phyloP scores from a whole-genome alignment of 2,329 filamentous ascomycete species.

The Botrytis paeoniae region DNA sequence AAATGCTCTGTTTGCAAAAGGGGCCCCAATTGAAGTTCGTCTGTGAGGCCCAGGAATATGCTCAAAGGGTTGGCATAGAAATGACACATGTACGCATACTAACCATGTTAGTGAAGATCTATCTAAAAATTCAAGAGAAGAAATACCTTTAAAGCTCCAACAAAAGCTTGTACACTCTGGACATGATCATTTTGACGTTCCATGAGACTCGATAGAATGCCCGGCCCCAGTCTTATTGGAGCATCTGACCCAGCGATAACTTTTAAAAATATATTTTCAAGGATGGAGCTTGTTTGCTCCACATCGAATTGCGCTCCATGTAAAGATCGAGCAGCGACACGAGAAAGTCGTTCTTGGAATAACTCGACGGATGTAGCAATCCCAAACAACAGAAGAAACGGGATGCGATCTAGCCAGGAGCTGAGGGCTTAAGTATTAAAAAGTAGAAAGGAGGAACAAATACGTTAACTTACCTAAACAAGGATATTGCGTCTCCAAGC shows the following conservation, averaged over 20 bases:
- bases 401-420: constrained; percentile 71
- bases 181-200: constrained; percentile 75
- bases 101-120: constrained; percentile 25
- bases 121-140: neutral
- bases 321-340: constrained; percentile 63
- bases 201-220: constrained; percentile 60
- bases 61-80: constrained; percentile 77
- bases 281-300: constrained; percentile 66
- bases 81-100: constrained; percentile 85
- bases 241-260: constrained; percentile 58
- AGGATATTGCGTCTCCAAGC: constrained; percentile 66
- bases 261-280: constrained; percentile 68
- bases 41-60: constrained; percentile 50
- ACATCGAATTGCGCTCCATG: constrained; percentile 74
- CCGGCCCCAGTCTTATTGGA: constrained; percentile 60
- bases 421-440: constrained; percentile 35
- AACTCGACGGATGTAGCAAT: constrained; percentile 79
- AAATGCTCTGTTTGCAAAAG: constrained; percentile 58
- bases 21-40: constrained; percentile 35
- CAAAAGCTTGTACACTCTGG: constrained; percentile 70
- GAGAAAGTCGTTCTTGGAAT: constrained; percentile 70
- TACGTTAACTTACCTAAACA: constrained; percentile 57
- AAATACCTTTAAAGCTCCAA: constrained; percentile 63
- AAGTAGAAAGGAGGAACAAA: neutral
- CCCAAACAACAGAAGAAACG: constrained; percentile 74